phyloP scores from a whole-genome alignment of 208 protist species.

The Wallacemonas sp. region DNA sequence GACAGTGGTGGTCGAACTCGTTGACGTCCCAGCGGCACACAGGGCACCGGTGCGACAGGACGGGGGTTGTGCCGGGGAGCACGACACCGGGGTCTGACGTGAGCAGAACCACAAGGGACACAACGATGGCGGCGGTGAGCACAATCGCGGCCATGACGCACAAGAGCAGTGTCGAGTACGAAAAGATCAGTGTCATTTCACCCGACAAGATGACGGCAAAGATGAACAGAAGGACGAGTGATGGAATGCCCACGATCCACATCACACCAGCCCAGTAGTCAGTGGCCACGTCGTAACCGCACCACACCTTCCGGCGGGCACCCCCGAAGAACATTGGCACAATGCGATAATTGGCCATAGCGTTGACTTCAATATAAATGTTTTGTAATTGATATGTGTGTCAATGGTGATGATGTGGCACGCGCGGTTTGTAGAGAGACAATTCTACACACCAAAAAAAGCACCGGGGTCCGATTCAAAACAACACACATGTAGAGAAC shows the following conservation, averaged over 20 bases:
- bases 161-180: background rate
- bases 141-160: background rate
- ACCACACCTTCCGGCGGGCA: conserved; percentile 1
- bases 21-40: conserved; percentile 51
- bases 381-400: too few species aligned
- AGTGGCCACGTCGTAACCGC: conserved; percentile 30
- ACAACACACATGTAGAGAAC: too few species aligned
- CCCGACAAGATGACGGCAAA: background rate
- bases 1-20: conserved; percentile 88
- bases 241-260: conserved; percentile 26
- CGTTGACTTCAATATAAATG: background rate
- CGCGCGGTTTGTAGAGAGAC: too few species aligned
- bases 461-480: too few species aligned
- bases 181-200: background rate
- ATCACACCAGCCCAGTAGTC: conserved; percentile 28
- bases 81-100: conserved; percentile 57
- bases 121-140: background rate
- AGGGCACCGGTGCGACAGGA: conserved; percentile 40
- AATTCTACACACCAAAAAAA: too few species aligned
- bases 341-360: background rate
- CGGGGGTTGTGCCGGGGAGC: conserved; percentile 13
- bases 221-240: conserved; percentile 13
- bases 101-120: conserved; percentile 24
- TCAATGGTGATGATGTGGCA: too few species aligned
- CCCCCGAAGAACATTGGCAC: background rate